Percentiles rank a stretch among this genome's conserved stretches.
Evolutionary conservation across 2,329 filamentous ascomycete genomes (phyloP).

Genomic region (Cyphellophora europaea): DNA sequence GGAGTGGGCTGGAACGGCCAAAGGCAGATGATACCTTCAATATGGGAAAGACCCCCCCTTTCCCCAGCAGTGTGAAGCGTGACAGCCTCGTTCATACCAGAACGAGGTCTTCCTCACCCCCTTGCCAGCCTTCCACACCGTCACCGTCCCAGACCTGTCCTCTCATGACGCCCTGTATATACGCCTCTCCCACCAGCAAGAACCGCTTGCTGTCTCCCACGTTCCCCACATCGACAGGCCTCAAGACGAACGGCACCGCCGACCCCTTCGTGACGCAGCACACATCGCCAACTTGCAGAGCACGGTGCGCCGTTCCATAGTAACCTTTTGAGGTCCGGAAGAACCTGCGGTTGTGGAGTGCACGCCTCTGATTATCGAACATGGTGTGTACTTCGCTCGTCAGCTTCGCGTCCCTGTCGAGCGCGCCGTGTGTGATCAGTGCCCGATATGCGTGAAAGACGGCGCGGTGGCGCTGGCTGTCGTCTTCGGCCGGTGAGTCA

Average conservation of each 20-base stretch:
- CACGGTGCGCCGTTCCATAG: conserved; percentile 8
- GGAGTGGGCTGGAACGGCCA: too few species aligned
- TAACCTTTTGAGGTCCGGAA: conserved; percentile 7
- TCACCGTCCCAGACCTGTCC: conserved; percentile 4
- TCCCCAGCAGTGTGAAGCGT: too few species aligned
- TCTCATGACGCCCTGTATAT: conserved; percentile 9
- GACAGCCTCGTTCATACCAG: too few species aligned
- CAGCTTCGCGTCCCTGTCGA: conserved; percentile 1
- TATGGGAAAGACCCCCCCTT: too few species aligned
- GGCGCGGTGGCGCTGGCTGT: conserved; percentile 3
- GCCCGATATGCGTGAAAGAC: conserved; percentile 4
- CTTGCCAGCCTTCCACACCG: too few species aligned
- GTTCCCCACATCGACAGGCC: neutral
- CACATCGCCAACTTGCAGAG: conserved; percentile 4
- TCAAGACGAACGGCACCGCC: conserved; percentile 8
- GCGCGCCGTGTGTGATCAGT: neutral
- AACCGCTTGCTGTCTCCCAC: neutral
- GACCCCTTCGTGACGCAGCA: conserved; percentile 7
- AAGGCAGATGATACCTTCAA: too few species aligned
- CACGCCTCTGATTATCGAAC: conserved; percentile 5
- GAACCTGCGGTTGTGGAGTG: conserved; percentile 6
- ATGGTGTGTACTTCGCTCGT: conserved; percentile 1
- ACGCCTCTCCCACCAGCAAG: conserved; percentile 8
- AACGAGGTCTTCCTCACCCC: too few species aligned
- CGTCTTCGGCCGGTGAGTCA: conserved; percentile 4